These are phyloP conservation scores for Ophidiomyces ophidiicola DNA, from an alignment of 2,329 filamentous ascomycete species.

Conservation along the genomic window DNA sequence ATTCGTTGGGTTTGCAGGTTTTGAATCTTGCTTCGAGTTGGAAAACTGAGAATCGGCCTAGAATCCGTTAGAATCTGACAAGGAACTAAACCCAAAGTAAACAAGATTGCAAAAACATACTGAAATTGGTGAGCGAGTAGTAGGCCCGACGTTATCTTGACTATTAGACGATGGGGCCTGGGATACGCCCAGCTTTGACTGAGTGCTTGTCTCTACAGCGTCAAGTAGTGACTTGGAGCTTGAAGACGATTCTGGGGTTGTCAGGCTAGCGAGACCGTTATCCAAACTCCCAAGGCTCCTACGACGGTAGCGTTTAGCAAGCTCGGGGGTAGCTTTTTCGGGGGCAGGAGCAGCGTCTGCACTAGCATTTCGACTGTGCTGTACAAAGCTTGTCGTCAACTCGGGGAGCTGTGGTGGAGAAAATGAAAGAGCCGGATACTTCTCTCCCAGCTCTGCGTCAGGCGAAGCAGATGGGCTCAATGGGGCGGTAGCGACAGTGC, in stretches of 20 bases:
- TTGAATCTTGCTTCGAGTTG: slow-evolving; percentile 1
- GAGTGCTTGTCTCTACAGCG: background rate
- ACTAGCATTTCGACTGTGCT: slow-evolving; percentile 47
- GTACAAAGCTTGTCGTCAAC: slow-evolving; percentile 26
- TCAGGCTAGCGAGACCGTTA: slow-evolving; percentile 28
- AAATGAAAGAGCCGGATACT: slow-evolving; percentile 4
- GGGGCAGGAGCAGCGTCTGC: slow-evolving; percentile 52
- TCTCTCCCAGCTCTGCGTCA: slow-evolving; percentile 3
- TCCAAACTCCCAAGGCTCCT: slow-evolving; percentile 66
- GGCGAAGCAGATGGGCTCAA: slow-evolving; percentile 5
- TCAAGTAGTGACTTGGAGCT: slow-evolving; percentile 10
- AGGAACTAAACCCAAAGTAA: background rate
- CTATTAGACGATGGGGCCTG: background rate
- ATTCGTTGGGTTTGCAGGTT: background rate
- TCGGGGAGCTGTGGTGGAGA: slow-evolving; percentile 2
- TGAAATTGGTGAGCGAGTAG: slow-evolving; percentile 2
- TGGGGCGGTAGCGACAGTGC: background rate
- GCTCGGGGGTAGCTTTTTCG: slow-evolving; percentile 46
- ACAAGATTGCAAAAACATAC: slow-evolving; percentile 3
- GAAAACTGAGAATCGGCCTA: background rate
- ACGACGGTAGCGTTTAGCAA: slow-evolving; percentile 64
- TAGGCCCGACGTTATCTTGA: background rate
- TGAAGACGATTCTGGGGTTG: slow-evolving; percentile 18
- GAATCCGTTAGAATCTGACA: background rate
- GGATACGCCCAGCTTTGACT: background rate